A percentile compares a stretch with the other conserved stretches of the same genome.
phyloP scores from a whole-genome alignment of 768 basidiomycete species.

The Boletus vermiculosoides region DNA sequence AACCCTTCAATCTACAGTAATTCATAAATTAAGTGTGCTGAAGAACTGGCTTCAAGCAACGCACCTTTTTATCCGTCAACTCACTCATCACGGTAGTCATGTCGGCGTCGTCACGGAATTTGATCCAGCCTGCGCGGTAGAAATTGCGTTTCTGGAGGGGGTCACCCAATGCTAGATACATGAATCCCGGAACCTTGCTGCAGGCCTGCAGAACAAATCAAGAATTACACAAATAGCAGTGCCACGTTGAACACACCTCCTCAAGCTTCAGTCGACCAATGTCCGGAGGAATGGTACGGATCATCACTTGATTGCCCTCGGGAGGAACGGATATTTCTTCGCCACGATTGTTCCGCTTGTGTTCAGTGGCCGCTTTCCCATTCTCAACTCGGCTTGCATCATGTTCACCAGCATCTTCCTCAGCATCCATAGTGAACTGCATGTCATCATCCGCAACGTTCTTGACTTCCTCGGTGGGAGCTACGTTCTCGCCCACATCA shows the following conservation, averaged over 20 bases:
- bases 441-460: slow-evolving; percentile 63
- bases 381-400: slow-evolving; percentile 59
- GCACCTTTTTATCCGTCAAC: slow-evolving; percentile 82
- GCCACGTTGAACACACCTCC: slow-evolving; percentile 53
- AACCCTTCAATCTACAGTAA: slow-evolving; percentile 82
- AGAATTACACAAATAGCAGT: background rate
- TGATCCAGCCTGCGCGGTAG: slow-evolving; percentile 93
- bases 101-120: slow-evolving; percentile 81
- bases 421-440: slow-evolving; percentile 68
- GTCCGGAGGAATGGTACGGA: slow-evolving; percentile 91
- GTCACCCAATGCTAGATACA: slow-evolving; percentile 88
- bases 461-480: slow-evolving; percentile 54
- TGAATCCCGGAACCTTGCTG: slow-evolving; percentile 72
- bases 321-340: slow-evolving; percentile 70
- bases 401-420: slow-evolving; percentile 67
- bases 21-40: slow-evolving; percentile 6
- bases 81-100: slow-evolving; percentile 71
- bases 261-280: slow-evolving; percentile 88
- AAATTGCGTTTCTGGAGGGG: slow-evolving; percentile 91
- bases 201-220: slow-evolving; percentile 55
- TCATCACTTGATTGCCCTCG: slow-evolving; percentile 90
- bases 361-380: slow-evolving; percentile 48
- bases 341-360: slow-evolving; percentile 53
- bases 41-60: slow-evolving; percentile 1
- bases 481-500: slow-evolving; percentile 37